Evolutionary conservation across 176 grass and related monocot genomes (phyloP), one percentile per base, ranked within the genome.

Genomic region (Zoysia pacifica): DNA sequence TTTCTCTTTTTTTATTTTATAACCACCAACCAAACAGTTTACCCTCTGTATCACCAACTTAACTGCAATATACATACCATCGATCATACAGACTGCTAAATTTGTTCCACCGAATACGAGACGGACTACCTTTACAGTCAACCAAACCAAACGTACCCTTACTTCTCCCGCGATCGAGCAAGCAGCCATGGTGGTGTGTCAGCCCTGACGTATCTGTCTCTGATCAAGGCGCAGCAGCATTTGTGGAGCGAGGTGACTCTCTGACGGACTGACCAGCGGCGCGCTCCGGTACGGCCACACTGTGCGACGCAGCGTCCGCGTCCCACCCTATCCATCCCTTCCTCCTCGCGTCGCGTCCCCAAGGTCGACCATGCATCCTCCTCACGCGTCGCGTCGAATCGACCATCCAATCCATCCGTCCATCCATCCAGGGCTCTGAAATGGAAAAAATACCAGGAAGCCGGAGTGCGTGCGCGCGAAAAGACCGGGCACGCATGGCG

Each of bases 391-490:
- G 5, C 37, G 41, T 63, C 56, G 55, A 16, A 18, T 55, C 18
- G 10, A 40, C 28, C 28, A 28, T 28, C 28, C 28, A 28, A 28
- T 28, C 28, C 28, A 28, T 28, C 28, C 28, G 28, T 4, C 7
- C 11, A 65, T 65, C 37, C 12, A 36, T 2, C 19, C 62, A 81
- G 70, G 35, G 11, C 37, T 67, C 65, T 16, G 65, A 83, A 67
- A 42, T 44, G 67, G 74, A 42, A 83, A 87, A 72, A 72, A 67
- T 73, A 45, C 61, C 43, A 83, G 2, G 67, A 70, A 48, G 69
- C 58, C 36, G 44, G 53, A n/a, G 53, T 56, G 53, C 72, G 65
- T 52, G 19, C 4, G 2, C 4, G 39, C 48, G 48, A 62, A 62
- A 86, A 76, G 47, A 54, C 74, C 39, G 65, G 45, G 67, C 65